These are phyloP conservation scores for Phytopythium kandeliae DNA, from an alignment of 352 stramenopile species.

Conservation along the genomic window DNA sequence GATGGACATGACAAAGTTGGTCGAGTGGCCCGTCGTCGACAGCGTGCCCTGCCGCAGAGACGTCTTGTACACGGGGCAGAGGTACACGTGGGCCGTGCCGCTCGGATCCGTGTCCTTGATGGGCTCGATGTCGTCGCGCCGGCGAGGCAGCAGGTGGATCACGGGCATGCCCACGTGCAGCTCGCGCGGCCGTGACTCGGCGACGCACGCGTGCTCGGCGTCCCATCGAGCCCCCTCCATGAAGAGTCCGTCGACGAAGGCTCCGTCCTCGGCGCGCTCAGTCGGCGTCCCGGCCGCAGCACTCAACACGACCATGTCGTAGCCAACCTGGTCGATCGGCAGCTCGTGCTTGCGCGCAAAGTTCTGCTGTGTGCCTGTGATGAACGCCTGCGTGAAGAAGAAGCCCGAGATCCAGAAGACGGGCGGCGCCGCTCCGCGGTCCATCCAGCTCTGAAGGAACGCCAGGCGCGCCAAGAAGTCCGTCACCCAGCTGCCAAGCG, in stretches of 20 bases:
- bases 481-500: slow-evolving; percentile 89
- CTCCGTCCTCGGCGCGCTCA: slow-evolving; percentile 73
- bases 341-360: slow-evolving; percentile 89
- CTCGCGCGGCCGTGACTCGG: slow-evolving; percentile 81
- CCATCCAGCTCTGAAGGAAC: slow-evolving; percentile 83
- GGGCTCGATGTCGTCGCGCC: slow-evolving; percentile 78
- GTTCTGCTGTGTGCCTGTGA: slow-evolving; percentile 92
- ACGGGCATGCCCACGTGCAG: slow-evolving; percentile 86
- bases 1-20: slow-evolving; percentile 96
- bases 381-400: slow-evolving; percentile 94
- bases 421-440: slow-evolving; percentile 54
- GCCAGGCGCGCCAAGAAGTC: slow-evolving; percentile 84
- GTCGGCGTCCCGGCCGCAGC: slow-evolving; percentile 31
- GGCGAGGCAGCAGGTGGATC: slow-evolving; percentile 77
- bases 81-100: slow-evolving; percentile 89
- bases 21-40: slow-evolving; percentile 92
- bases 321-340: slow-evolving; percentile 88
- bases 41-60: slow-evolving; percentile 88
- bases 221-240: slow-evolving; percentile 90
- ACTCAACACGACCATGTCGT: slow-evolving; percentile 84
- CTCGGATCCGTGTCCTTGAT: slow-evolving; percentile 86
- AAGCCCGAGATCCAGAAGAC: slow-evolving; percentile 94
- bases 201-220: slow-evolving; percentile 45
- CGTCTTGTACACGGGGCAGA: slow-evolving; percentile 92
- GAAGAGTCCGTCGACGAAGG: slow-evolving; percentile 88